These are phyloP conservation scores for Stagonosporopsis rhizophila DNA, from an alignment of 2,329 filamentous ascomycete genomes.

Conservation along the genomic window DNA sequence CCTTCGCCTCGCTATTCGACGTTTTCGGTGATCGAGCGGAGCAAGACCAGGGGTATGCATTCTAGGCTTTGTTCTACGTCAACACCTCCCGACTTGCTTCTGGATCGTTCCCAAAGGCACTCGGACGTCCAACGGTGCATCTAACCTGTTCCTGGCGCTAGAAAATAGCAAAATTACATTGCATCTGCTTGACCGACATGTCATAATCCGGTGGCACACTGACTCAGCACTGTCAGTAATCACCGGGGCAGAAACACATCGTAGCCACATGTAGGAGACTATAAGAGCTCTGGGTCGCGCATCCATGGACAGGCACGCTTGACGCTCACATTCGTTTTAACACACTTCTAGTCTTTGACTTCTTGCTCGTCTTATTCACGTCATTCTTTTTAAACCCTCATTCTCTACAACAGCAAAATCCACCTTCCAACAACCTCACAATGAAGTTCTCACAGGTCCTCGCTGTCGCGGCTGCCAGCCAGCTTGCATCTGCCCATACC, in stretches of 20 bases:
- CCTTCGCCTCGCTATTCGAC: constrained; percentile 6
- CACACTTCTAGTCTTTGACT: constrained; percentile 30
- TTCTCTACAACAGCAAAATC: constrained; percentile 20
- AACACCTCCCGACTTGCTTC: neutral
- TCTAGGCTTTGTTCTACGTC: constrained; percentile 14
- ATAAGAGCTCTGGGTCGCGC: constrained; percentile 29
- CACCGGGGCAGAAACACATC: constrained; percentile 29
- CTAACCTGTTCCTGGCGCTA: constrained; percentile 22
- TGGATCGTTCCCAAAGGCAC: constrained; percentile 18
- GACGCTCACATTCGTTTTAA: constrained; percentile 38
- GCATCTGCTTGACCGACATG: constrained; percentile 22
- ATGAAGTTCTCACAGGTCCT: constrained; percentile 45
- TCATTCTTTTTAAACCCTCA: constrained; percentile 16
- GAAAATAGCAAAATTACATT: constrained; percentile 22
- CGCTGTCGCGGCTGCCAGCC: constrained; percentile 38
- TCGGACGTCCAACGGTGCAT: constrained; percentile 26
- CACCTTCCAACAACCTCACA: constrained; percentile 16
- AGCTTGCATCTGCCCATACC: constrained; percentile 42
- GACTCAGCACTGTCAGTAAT: constrained; percentile 22
- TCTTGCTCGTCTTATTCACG: constrained; percentile 21
- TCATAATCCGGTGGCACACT: constrained; percentile 21
- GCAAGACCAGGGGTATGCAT: constrained; percentile 9
- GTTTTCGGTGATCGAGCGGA: constrained; percentile 5
- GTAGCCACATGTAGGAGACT: constrained; percentile 17
- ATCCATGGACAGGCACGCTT: constrained; percentile 34